phyloP scores from a whole-genome alignment of 23 red algal species.

The Gracilaria gracilis region DNA sequence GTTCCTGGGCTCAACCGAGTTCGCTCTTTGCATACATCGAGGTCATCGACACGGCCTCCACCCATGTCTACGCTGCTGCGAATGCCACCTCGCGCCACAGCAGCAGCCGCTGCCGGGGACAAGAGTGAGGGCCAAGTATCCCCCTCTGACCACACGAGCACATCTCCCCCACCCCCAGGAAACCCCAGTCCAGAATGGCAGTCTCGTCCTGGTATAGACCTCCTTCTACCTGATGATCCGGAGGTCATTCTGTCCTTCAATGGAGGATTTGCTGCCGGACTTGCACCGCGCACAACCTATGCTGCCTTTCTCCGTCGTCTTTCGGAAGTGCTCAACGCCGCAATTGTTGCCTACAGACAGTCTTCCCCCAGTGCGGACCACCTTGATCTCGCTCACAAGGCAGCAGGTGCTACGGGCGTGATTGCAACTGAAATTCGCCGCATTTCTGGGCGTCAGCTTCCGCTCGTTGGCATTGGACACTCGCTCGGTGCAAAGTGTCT shows the following conservation, averaged over 20 bases:
- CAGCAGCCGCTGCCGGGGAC: conserved; percentile 8
- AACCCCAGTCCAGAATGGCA: conserved; percentile 27
- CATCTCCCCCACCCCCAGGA: conserved; percentile 21
- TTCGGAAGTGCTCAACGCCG: conserved; percentile 55
- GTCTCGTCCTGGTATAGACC: conserved; percentile 10
- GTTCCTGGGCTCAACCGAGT: neutral
- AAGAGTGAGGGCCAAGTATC: conserved; percentile 7
- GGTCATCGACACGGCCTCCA: neutral
- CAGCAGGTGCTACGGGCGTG: conserved; percentile 22
- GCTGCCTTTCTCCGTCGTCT: conserved; percentile 64
- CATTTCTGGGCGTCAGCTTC: conserved; percentile 30
- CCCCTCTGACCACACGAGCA: conserved; percentile 8
- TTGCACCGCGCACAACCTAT: conserved; percentile 69
- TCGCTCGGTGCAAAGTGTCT: conserved; percentile 86
- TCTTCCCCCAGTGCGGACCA: conserved; percentile 72
- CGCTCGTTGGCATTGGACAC: conserved; percentile 85
- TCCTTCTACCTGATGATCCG: conserved; percentile 32
- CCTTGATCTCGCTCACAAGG: conserved; percentile 35
- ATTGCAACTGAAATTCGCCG: conserved; percentile 40
- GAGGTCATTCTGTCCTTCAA: conserved; percentile 74
- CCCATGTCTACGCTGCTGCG: too few relatives aligned
- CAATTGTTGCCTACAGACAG: conserved; percentile 67
- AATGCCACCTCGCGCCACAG: neutral
- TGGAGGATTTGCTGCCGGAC: conserved; percentile 71
- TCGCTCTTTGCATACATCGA: neutral